phyloP scores from a whole-genome alignment of 768 basidiomycete genomes.

The Lactifluus subvellereus region DNA sequence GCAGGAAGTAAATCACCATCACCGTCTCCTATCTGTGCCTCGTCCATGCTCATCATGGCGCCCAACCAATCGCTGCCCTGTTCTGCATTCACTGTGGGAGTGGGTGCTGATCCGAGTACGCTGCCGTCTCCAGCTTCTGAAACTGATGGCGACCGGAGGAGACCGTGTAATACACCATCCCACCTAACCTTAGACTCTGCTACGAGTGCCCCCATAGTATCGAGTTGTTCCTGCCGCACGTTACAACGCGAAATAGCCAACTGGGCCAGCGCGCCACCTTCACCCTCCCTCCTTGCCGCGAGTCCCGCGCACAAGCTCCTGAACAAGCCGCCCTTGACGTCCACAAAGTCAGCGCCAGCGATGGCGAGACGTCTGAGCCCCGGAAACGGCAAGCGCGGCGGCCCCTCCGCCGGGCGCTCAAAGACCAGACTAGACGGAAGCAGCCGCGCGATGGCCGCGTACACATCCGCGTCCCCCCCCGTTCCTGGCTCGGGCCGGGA shows the following conservation, averaged over 20 bases:
- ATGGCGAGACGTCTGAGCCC: conserved; percentile 14
- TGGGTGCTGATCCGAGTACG: not conserved
- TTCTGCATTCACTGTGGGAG: not conserved
- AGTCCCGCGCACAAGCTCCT: conserved; percentile 12
- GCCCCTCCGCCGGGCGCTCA: conserved; percentile 4
- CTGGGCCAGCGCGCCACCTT: conserved; percentile 1
- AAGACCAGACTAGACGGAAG: conserved; percentile 9
- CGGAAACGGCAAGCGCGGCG: not conserved
- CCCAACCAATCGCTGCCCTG: conserved; percentile 3
- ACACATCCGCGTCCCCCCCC: not conserved
- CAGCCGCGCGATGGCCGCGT: conserved; percentile 10
- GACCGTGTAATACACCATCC: conserved; percentile 8
- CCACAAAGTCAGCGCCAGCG: conserved; percentile 9
- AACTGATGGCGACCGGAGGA: not conserved
- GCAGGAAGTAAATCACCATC: not conserved
- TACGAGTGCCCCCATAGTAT: conserved; percentile 10
- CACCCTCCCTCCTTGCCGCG: conserved; percentile 3
- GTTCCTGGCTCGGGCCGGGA: not conserved
- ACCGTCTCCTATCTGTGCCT: not conserved
- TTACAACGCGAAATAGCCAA: conserved; percentile 15
- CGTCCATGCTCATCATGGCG: not conserved
- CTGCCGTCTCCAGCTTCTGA: conserved; percentile 3
- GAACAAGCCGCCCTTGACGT: conserved; percentile 5
- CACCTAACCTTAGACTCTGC: conserved; percentile 18
- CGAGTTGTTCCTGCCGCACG: conserved; percentile 15